phyloP scores from a whole-genome alignment of 2,329 filamentous ascomycete genomes.

The Colletotrichum spinosum region DNA sequence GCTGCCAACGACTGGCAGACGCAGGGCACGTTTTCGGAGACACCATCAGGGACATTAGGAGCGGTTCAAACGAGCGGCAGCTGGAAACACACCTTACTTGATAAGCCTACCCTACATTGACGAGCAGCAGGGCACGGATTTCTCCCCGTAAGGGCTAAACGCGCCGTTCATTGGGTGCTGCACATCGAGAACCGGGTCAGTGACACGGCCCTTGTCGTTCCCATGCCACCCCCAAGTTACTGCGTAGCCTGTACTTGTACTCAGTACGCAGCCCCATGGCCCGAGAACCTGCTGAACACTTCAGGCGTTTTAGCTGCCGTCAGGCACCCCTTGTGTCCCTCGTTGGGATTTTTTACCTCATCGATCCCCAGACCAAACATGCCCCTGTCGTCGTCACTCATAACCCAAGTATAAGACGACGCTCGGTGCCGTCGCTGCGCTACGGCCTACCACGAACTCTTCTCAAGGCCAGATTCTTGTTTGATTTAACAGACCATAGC shows the following conservation, averaged over 20 bases:
- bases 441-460: neutral
- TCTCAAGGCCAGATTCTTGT: too few relatives aligned
- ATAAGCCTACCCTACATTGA: constrained; percentile 20
- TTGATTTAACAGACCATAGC: too few relatives aligned
- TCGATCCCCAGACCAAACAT: constrained; percentile 23
- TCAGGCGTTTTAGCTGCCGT: constrained; percentile 35
- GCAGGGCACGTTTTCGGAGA: constrained; percentile 9
- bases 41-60: constrained; percentile 9
- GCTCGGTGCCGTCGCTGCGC: constrained; percentile 21
- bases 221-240: constrained; percentile 1
- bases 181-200: constrained; percentile 28
- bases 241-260: too few relatives aligned
- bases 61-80: constrained; percentile 1
- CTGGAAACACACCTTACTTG: constrained; percentile 25
- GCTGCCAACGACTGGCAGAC: constrained; percentile 2
- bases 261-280: neutral
- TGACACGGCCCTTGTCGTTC: constrained; percentile 28
- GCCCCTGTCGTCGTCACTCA: constrained; percentile 25
- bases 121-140: constrained; percentile 30
- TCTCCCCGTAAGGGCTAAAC: constrained; percentile 28
- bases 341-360: constrained; percentile 36
- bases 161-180: constrained; percentile 28
- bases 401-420: constrained; percentile 33
- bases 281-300: constrained; percentile 35
- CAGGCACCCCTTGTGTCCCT: constrained; percentile 34